Base-by-base conservation (phyloP, 495 filamentous ascomycete species). In the Aspergillus homomorphus region DNA sequence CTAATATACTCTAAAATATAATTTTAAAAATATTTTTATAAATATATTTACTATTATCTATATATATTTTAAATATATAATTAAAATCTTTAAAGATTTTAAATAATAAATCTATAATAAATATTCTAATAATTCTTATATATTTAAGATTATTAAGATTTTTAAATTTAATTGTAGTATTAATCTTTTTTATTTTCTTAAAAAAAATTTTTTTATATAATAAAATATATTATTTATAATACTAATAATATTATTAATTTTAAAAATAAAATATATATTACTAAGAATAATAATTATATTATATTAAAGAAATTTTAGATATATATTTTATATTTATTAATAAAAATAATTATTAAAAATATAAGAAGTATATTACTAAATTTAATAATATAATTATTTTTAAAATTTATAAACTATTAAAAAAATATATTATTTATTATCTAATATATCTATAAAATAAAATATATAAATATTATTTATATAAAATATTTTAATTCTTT, bases 111-210 rank as follows among this genome's bases (percentile, higher is more conserved):
- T 10, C 19, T 43, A 10, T 54, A n/a, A 16, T 23, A 21, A n/a
- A 28, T 14, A 6, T 24, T 3, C 30, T 4, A 21, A 7, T 8
- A 48, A 24, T 26, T n/a, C 30, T 3, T 56, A 19, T 16, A 23
- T 45, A 18, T 56, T 46, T 57, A 50, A 42, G 26, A 5, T 24
- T 51, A 24, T 28, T 51, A 51, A 6, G 4, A 51, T 51, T 51
- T 51, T 26, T 1, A 26, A 51, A 51, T 24, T 6, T 28, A 19
- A 26, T 22, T 15, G 1, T 51, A 51, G 7, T n/a, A 21, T n/a
- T 51, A 20, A 6, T 22, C 16, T 51, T 51, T 2, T 49, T 49
- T 2, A 49, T 49, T 22, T 19, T 51, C 6, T 51, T 24, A 26
- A 51, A 28, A 51, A 51, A 26, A 19, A 22, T 51, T 24, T 19